Conservation (phyloP, 2,329 filamentous ascomycete species). For the Blastomyces percursus region DNA sequence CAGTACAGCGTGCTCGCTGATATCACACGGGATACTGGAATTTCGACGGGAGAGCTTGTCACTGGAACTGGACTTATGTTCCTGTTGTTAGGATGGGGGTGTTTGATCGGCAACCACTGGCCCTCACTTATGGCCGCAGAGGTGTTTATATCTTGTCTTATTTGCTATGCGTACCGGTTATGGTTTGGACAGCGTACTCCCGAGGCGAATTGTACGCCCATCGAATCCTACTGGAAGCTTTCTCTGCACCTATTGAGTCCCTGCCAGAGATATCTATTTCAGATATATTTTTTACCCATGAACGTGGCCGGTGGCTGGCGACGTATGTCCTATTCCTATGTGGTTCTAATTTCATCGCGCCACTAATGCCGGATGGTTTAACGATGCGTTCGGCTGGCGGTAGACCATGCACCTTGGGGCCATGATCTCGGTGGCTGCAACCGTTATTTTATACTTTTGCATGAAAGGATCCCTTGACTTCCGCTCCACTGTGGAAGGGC, state of each 20-base stretch:
- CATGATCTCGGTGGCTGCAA: slow-evolving; percentile 41
- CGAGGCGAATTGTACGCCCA: slow-evolving; percentile 40
- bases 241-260: slow-evolving; percentile 40
- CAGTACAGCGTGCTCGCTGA: slow-evolving; percentile 43
- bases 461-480: slow-evolving; percentile 52
- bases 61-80: slow-evolving; percentile 45
- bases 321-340: slow-evolving; percentile 36
- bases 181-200: slow-evolving; percentile 37
- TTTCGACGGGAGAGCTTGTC: slow-evolving; percentile 37
- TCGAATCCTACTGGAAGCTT: slow-evolving; percentile 39
- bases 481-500: slow-evolving; percentile 27
- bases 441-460: slow-evolving; percentile 46
- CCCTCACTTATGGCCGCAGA: slow-evolving; percentile 43
- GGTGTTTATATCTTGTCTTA: slow-evolving; percentile 38
- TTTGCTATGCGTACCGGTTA: slow-evolving; percentile 30
- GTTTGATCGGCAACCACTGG: slow-evolving; percentile 43
- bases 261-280: slow-evolving; percentile 38
- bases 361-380: slow-evolving; percentile 43
- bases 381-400: slow-evolving; percentile 39
- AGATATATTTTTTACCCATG: slow-evolving; percentile 38
- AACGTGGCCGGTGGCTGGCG: slow-evolving; percentile 34
- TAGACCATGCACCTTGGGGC: slow-evolving; percentile 46
- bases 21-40: slow-evolving; percentile 38
- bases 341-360: slow-evolving; percentile 38
- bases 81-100: slow-evolving; percentile 42